Percentiles rank a stretch among this genome's conserved stretches.
phyloP scores from a whole-genome alignment of 495 filamentous ascomycete genomes.

The Elaphomyces granulatus region DNA sequence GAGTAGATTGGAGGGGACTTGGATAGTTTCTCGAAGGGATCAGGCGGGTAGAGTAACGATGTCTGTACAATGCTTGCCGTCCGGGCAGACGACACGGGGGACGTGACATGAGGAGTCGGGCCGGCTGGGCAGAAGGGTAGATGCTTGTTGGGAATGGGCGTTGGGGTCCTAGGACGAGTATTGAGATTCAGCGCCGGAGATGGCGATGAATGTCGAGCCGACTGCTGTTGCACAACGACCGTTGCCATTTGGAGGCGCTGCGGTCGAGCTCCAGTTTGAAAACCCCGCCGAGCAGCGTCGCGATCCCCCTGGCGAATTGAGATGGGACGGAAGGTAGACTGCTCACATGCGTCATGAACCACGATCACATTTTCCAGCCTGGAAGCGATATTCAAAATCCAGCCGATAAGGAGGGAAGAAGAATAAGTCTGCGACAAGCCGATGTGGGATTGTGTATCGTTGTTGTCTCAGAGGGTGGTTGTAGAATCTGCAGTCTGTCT shows the following conservation, averaged over 20 bases:
- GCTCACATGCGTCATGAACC: too few species aligned
- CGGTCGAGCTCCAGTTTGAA: too few species aligned
- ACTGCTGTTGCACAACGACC: slow-evolving; percentile 35
- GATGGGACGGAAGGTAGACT: too few species aligned
- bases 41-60: slow-evolving; percentile 61
- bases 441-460: too few species aligned
- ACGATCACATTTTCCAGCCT: neutral
- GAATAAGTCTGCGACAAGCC: too few species aligned
- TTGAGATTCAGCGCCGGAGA: slow-evolving; percentile 27
- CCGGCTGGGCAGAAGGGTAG: slow-evolving; percentile 73
- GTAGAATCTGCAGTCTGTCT: too few species aligned
- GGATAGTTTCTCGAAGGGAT: slow-evolving; percentile 41
- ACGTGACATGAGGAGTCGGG: slow-evolving; percentile 40
- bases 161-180: slow-evolving; percentile 21
- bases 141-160: slow-evolving; percentile 79
- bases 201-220: slow-evolving; percentile 29
- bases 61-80: slow-evolving; percentile 33
- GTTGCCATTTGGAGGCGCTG: too few species aligned
- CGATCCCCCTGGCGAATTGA: too few species aligned
- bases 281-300: too few species aligned
- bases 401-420: too few species aligned
- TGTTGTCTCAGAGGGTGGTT: too few species aligned
- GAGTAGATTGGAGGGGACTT: slow-evolving; percentile 51
- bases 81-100: slow-evolving; percentile 35
- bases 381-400: neutral